Base-by-base conservation (phyloP, 768 basidiomycete species). In the Boletus rubescentipes region DNA sequence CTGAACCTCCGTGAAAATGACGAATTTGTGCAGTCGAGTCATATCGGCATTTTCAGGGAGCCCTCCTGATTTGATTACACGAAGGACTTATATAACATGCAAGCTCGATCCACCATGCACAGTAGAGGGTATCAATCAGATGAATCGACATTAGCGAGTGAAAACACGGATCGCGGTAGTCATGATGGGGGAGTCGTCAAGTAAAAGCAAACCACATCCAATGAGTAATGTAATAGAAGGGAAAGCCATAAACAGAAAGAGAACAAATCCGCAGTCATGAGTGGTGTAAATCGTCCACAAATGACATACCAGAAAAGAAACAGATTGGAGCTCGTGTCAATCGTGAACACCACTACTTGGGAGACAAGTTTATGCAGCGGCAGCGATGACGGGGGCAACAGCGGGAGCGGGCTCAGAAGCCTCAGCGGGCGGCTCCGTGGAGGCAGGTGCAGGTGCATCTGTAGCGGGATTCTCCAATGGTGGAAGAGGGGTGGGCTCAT, bases 381-480 rank as follows among this genome's bases (percentile, higher is more conserved):
- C 90, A 55, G 87, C 84, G 55, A 93, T 87, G 55, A 85, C 83
- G 46, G 88, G 82, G 35, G 84, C 70, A 42, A 80, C 78, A 43
- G 79, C 77, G 35, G 85, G 77, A 53, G 61, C 61, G 9, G 73
- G 70, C 37, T 68, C 66, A 23, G 71, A 64, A 18, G 67, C 54
- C 63, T 77, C 80, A 30, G 58, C 57, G 6, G 65, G 67, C 14
- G 70, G 65, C 62, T 76, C 79, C 11, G 61, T 48, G 5, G 73
- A 62, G 40, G 71, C 67, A 36, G 71, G 53, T 5, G 72, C 61
- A 26, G 75, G 61, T 15, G 75, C 65, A 61, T 81, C 81, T 20
- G 79, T 73, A 18, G 85, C 86, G 35, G 89, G 86, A 70, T 89
- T 81, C 76, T 92, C 91, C 60, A 95, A 78, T 54, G 93, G 92